phyloP scores from a whole-genome alignment of 73 alveolate species.

The Paramecium pentaurelia region DNA sequence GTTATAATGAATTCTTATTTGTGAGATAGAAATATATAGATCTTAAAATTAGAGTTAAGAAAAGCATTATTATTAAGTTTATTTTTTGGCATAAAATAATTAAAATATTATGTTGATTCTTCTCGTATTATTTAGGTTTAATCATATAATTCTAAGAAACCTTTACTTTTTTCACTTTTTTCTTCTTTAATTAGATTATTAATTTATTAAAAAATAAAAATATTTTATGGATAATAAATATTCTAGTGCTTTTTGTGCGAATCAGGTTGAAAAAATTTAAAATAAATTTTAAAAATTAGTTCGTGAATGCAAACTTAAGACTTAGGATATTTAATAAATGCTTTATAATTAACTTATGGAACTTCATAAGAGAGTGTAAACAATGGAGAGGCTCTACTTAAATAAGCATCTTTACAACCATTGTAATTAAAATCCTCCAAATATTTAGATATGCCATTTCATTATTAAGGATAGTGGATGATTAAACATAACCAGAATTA shows the following conservation, averaged over 20 bases:
- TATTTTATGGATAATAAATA: neutral
- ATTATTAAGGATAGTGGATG: neutral
- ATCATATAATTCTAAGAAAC: too few species aligned
- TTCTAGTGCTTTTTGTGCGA: neutral
- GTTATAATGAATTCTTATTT: too few species aligned
- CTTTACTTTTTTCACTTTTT: too few species aligned
- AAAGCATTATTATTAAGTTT: neutral
- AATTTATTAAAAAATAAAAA: neutral
- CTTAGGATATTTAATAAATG: neutral
- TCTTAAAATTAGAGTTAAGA: too few species aligned
- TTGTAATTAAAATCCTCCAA: neutral
- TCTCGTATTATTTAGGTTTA: too few species aligned
- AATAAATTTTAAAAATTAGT: neutral
- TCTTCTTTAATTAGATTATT: neutral
- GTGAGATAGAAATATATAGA: too few species aligned
- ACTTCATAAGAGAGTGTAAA: neutral
- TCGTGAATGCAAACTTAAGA: conserved; percentile 7
- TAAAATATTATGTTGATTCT: too few species aligned
- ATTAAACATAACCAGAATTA: neutral
- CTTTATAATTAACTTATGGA: conserved; percentile 15
- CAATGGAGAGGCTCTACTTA: neutral
- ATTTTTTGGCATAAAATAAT: too few species aligned
- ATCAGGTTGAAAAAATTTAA: neutral
- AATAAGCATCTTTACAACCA: conserved; percentile 10
- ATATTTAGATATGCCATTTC: conserved; percentile 23